Percentiles rank a stretch among this genome's conserved stretches.
These are phyloP conservation scores for Penicillium sp. DNA, from an alignment of 2,329 filamentous ascomycete species.

Conservation along the genomic window DNA sequence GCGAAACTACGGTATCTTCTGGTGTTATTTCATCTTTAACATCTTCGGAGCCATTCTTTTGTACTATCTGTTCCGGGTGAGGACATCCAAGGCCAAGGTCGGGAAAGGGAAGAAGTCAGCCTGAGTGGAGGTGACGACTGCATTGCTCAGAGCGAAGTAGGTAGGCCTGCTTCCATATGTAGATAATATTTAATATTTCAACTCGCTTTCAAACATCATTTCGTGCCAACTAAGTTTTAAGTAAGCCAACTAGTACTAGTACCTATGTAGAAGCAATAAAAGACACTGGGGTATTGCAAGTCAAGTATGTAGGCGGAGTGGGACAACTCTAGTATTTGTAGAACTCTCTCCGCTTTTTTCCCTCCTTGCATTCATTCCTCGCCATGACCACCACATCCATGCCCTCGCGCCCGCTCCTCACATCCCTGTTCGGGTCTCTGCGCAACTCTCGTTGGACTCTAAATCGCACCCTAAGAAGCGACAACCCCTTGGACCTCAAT, in stretches of 20 bases:
- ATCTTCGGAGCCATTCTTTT: slow-evolving; percentile 48
- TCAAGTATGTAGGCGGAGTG: no score
- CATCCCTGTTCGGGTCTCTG: slow-evolving; percentile 29
- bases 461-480: slow-evolving; percentile 38
- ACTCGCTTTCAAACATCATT: background rate
- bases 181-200: background rate
- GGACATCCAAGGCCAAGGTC: slow-evolving; percentile 32
- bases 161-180: background rate
- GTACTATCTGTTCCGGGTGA: slow-evolving; percentile 45
- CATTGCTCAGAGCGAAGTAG: background rate
- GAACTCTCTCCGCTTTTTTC: background rate
- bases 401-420: slow-evolving; percentile 18
- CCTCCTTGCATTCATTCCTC: background rate
- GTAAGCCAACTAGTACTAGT: no score
- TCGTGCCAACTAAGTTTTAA: no score
- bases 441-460: slow-evolving; percentile 32
- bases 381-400: background rate
- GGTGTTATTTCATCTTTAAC: slow-evolving; percentile 57
- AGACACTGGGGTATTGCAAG: no score
- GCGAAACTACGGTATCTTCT: slow-evolving; percentile 62
- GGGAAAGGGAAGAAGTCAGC: slow-evolving; percentile 7
- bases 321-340: no score
- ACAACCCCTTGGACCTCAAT: slow-evolving; percentile 39
- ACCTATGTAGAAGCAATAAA: no score
- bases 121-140: background rate